These are phyloP conservation scores for Amaranthus tricolor DNA, from an alignment of 179 eudicot species.

Conservation along the genomic window DNA sequence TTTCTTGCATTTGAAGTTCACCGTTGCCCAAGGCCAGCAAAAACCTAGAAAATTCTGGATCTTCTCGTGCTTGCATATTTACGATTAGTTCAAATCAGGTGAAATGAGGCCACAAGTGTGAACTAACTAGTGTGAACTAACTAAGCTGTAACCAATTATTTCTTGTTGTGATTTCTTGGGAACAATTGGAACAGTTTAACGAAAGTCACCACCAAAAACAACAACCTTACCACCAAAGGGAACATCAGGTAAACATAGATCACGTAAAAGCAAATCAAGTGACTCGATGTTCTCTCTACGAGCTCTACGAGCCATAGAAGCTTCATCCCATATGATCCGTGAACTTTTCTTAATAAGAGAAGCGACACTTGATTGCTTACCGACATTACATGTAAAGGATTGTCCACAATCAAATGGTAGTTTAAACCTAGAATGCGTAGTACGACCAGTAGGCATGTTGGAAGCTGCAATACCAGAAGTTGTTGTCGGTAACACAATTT, in stretches of 20 bases:
- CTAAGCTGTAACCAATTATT: slow-evolving; percentile 14
- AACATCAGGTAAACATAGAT: neutral
- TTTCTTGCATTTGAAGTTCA: neutral
- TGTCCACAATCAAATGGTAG: neutral
- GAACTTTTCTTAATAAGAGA: neutral
- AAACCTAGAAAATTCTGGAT: slow-evolving; percentile 16
- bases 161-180: neutral
- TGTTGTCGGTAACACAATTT: neutral
- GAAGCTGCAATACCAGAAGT: neutral
- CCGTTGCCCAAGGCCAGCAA: slow-evolving; percentile 24
- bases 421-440: neutral
- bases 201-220: slow-evolving; percentile 6
- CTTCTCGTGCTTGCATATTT: slow-evolving; percentile 18
- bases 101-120: slow-evolving; percentile 1
- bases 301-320: neutral
- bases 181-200: neutral
- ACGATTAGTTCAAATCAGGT: neutral
- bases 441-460: neutral
- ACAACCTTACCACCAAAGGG: neutral
- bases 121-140: no score
- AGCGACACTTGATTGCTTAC: neutral
- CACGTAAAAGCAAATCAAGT: neutral
- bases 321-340: slow-evolving; percentile 7
- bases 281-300: neutral
- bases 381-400: neutral